These are phyloP conservation scores for Arbutus unedo DNA, from an alignment of 148 eudicot species.

Conservation along the genomic window DNA sequence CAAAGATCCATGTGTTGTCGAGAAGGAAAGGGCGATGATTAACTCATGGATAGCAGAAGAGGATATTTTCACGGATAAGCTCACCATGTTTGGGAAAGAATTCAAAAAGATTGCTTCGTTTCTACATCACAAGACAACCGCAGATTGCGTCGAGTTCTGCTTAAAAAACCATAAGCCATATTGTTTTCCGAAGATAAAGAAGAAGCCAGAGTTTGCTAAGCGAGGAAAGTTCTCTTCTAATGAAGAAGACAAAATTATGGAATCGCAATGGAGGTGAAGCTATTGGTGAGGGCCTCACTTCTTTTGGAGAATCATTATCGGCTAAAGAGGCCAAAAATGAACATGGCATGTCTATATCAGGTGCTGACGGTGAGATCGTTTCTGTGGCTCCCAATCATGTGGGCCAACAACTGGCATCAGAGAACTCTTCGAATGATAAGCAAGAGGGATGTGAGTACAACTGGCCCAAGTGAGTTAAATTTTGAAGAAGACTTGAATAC, in stretches of 20 bases:
- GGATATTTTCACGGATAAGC: conserved; percentile 69
- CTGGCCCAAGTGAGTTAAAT: conserved; percentile 1
- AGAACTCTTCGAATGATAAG: conserved; percentile 12
- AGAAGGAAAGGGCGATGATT: conserved; percentile 65
- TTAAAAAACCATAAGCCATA: conserved; percentile 88
- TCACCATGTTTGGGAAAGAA: conserved; percentile 65
- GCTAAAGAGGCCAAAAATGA: conserved; percentile 1
- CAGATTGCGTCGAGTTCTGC: conserved; percentile 85
- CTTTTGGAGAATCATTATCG: conserved; percentile 11
- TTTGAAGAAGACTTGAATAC: not conserved
- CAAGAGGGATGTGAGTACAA: not conserved
- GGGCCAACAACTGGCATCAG: conserved; percentile 16
- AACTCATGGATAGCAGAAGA: conserved; percentile 72
- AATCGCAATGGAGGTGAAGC: conserved; percentile 35
- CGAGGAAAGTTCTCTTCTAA: conserved; percentile 47
- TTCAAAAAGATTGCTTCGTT: conserved; percentile 73
- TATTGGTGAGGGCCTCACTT: conserved; percentile 11
- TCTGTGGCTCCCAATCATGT: not conserved
- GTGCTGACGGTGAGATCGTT: conserved; percentile 6
- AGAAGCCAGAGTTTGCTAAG: conserved; percentile 44
- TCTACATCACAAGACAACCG: conserved; percentile 75
- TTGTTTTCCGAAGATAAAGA: conserved; percentile 51
- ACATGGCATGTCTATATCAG: no score
- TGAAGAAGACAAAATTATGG: conserved; percentile 61
- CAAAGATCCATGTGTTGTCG: conserved; percentile 72